These are phyloP conservation scores for Cyberlindnera suaveolens DNA, from an alignment of 805 yeast genomes.

Conservation along the genomic window DNA sequence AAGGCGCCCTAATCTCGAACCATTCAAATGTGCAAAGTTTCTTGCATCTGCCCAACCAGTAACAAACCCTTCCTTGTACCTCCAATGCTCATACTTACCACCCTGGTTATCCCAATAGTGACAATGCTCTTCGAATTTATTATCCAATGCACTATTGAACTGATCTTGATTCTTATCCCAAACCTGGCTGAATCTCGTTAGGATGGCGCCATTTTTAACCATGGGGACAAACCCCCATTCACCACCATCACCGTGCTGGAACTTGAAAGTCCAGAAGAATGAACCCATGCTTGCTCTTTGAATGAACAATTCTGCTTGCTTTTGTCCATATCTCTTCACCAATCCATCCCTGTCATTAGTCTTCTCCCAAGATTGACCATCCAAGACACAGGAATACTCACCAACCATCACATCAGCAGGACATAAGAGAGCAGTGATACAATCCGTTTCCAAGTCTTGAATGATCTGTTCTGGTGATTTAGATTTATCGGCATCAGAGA, in stretches of 20 bases:
- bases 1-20: conserved; percentile 68
- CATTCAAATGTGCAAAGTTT: conserved; percentile 63
- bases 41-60: conserved; percentile 70
- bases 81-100: conserved; percentile 67
- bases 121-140: conserved; percentile 40
- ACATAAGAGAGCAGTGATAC: conserved; percentile 41
- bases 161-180: conserved; percentile 21
- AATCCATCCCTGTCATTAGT: conserved; percentile 43
- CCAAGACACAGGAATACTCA: conserved; percentile 86
- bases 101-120: conserved; percentile 64
- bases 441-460: conserved; percentile 43
- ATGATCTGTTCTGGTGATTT: conserved; percentile 63
- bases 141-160: conserved; percentile 34
- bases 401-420: conserved; percentile 74
- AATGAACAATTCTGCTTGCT: conserved; percentile 42
- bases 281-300: conserved; percentile 61
- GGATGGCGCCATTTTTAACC: conserved; percentile 56
- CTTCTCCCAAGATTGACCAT: conserved; percentile 66
- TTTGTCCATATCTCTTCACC: conserved; percentile 57
- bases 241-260: conserved; percentile 86
- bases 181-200: conserved; percentile 21
- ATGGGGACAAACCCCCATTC: conserved; percentile 91
- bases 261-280: conserved; percentile 89
- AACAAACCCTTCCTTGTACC: conserved; percentile 72
- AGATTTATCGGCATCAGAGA: conserved; percentile 63